These are phyloP conservation scores for Streptanthus diversifolius DNA, from an alignment of 345 rosid genomes.

Conservation along the genomic window DNA sequence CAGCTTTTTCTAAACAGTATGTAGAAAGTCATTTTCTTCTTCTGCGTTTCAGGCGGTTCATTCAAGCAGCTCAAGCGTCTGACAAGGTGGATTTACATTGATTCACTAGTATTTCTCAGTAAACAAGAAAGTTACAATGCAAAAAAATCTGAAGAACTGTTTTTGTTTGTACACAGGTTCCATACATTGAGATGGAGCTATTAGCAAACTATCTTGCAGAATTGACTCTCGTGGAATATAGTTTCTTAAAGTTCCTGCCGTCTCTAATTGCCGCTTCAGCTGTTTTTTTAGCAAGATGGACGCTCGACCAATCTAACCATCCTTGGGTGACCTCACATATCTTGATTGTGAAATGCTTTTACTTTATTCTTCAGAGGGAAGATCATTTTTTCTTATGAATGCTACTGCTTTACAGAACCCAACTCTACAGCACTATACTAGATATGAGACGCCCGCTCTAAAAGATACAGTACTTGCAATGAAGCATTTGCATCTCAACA, in stretches of 20 bases:
- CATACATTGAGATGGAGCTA: slow-evolving; percentile 55
- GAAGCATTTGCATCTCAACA: slow-evolving; percentile 65
- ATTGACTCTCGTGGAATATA: slow-evolving; percentile 62
- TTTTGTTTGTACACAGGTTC: slow-evolving; percentile 38
- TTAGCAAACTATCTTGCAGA: slow-evolving; percentile 79
- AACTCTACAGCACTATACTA: slow-evolving; percentile 75
- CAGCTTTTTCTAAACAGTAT: background rate
- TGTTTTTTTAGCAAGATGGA: slow-evolving; percentile 81
- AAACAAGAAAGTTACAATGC: background rate
- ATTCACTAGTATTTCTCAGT: background rate
- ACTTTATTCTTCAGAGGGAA: background rate
- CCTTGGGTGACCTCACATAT: slow-evolving; percentile 66
- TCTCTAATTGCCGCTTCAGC: slow-evolving; percentile 80
- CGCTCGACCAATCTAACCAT: slow-evolving; percentile 60
- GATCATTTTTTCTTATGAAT: background rate
- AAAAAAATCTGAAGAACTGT: background rate
- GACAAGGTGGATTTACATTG: slow-evolving; percentile 40
- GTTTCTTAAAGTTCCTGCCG: slow-evolving; percentile 62
- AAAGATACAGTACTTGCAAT: slow-evolving; percentile 61
- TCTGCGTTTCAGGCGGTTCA: slow-evolving; percentile 53
- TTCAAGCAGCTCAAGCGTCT: slow-evolving; percentile 74
- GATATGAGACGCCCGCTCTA: slow-evolving; percentile 51
- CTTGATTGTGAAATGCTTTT: background rate
- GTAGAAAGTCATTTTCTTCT: background rate
- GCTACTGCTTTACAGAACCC: slow-evolving; percentile 45